Percentiles rank a stretch among this genome's conserved stretches.
Evolutionary conservation across 176 grass and related monocot species (phyloP).

Genomic region (Carex pumila): DNA sequence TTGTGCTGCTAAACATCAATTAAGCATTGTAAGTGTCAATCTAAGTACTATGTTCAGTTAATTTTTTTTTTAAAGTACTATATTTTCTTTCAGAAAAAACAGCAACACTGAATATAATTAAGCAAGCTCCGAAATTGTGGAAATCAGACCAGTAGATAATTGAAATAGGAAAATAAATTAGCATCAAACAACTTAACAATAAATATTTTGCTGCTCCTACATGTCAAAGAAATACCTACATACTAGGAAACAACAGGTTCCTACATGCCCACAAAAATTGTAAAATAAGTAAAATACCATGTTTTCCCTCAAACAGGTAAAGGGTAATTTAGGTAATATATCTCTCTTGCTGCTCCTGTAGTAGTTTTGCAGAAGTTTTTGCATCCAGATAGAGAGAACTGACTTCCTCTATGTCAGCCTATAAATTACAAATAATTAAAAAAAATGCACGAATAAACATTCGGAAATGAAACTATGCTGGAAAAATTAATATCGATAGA

Average conservation of each 20-base stretch:
- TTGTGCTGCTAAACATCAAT: no score
- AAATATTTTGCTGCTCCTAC: neutral
- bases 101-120: neutral
- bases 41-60: no score
- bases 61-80: no score
- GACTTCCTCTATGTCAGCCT: constrained; percentile 86
- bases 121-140: neutral
- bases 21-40: no score
- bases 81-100: neutral
- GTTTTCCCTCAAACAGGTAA: neutral
- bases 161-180: neutral
- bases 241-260: neutral
- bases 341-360: constrained; percentile 92
- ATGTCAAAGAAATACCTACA: neutral
- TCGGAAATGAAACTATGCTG: neutral
- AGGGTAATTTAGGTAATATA: constrained; percentile 54
- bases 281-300: constrained; percentile 2
- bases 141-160: neutral
- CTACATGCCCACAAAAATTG: neutral
- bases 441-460: neutral
- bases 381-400: constrained; percentile 58
- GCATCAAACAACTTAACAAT: neutral
- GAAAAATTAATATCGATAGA: no score
- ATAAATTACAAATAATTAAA: constrained; percentile 18
- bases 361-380: constrained; percentile 68